Percentiles rank a stretch among this genome's conserved stretches.
These are phyloP conservation scores for Balansia obtecta DNA, from an alignment of 2,329 filamentous ascomycete genomes.

Conservation along the genomic window DNA sequence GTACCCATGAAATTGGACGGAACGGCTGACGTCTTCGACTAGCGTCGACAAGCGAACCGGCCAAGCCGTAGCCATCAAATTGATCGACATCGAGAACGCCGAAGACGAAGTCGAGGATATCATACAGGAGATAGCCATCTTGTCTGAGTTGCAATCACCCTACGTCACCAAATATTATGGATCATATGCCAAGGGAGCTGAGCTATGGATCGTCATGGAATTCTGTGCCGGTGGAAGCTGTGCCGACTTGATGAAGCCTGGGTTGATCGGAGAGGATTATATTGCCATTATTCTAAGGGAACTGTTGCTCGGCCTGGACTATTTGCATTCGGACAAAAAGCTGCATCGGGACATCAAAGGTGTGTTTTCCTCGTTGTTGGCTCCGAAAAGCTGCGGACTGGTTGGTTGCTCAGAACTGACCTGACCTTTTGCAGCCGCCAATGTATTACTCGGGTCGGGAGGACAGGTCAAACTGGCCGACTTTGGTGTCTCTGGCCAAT, in stretches of 20 bases:
- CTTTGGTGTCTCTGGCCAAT: constrained; percentile 91
- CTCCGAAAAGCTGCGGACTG: background rate
- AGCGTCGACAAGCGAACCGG: constrained; percentile 89
- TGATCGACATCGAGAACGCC: constrained; percentile 97
- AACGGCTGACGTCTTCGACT: constrained; percentile 4
- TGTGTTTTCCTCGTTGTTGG: constrained; percentile 17
- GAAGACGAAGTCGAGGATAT: constrained; percentile 99
- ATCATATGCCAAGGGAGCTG: constrained; percentile 88
- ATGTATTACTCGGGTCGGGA: constrained; percentile 76
- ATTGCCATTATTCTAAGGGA: constrained; percentile 93
- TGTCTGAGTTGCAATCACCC: constrained; percentile 89
- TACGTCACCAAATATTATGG: constrained; percentile 98
- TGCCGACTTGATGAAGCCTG: constrained; percentile 89
- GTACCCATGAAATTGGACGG: too few relatives aligned
- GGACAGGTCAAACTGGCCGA: constrained; percentile 96
- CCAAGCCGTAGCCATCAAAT: constrained; percentile 91
- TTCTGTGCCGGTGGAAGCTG: constrained; percentile 96
- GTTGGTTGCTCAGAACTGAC: constrained; percentile 1
- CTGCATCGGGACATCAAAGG: constrained; percentile 94
- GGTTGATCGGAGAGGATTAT: constrained; percentile 83
- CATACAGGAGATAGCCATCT: constrained; percentile 94
- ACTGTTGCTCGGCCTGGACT: constrained; percentile 78
- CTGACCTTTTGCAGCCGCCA: constrained; percentile 53
- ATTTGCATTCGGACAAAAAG: constrained; percentile 91
- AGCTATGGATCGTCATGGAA: constrained; percentile 99